A percentile compares a stretch with the other conserved stretches of the same genome.
phyloP scores from a whole-genome alignment of 2,329 filamentous ascomycete species.

The Penicillium capsulatum region DNA sequence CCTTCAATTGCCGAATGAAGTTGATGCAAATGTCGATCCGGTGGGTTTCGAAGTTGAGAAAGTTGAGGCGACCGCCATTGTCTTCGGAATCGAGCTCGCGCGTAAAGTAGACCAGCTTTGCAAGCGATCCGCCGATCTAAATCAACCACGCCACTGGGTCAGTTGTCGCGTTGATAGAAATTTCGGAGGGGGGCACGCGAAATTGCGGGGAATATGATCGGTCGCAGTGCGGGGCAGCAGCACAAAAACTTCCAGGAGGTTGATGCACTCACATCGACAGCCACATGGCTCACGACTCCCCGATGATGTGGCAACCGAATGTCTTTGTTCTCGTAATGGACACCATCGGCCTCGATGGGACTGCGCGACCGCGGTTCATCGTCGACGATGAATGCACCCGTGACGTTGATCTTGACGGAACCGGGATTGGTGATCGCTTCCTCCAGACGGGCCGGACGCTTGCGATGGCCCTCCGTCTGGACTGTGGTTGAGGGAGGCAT shows the following conservation, averaged over 20 bases:
- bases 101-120: constrained; percentile 96
- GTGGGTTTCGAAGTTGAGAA: constrained; percentile 94
- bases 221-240: constrained; percentile 16
- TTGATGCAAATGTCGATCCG: constrained; percentile 88
- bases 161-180: neutral
- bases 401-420: constrained; percentile 88
- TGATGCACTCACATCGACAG: constrained; percentile 71
- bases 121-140: constrained; percentile 90
- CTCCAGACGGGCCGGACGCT: constrained; percentile 32
- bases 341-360: constrained; percentile 51
- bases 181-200: neutral
- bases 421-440: constrained; percentile 57
- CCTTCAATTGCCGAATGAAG: constrained; percentile 81
- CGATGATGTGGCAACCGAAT: constrained; percentile 97
- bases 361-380: constrained; percentile 58
- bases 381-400: constrained; percentile 94
- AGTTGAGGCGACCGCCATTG: constrained; percentile 85
- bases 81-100: constrained; percentile 75
- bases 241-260: constrained; percentile 11
- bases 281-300: constrained; percentile 91
- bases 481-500: constrained; percentile 32
- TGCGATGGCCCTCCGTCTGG: constrained; percentile 20
- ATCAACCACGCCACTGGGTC: neutral
- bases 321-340: constrained; percentile 75
- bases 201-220: constrained; percentile 28